phyloP scores from a whole-genome alignment of 768 basidiomycete genomes.

The Termitomyces sp. region DNA sequence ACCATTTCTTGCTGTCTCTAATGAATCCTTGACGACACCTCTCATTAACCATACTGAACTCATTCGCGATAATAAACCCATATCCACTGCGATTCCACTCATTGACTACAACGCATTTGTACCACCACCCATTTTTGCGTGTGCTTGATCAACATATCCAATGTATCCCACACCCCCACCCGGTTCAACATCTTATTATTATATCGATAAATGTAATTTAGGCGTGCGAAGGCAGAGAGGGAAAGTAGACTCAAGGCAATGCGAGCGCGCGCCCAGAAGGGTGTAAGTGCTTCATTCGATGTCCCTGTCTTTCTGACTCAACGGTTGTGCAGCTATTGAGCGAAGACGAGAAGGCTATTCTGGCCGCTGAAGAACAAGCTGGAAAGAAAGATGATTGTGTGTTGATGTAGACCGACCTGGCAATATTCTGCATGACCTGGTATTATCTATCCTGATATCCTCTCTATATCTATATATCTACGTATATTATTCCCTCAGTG shows the following conservation, averaged over 20 bases:
- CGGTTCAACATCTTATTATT: not conserved
- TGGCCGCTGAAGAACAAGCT: conserved; percentile 50
- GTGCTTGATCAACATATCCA: conserved; percentile 43
- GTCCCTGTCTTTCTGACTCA: not conserved
- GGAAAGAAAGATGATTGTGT: conserved; percentile 49
- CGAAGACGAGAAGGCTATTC: conserved; percentile 58
- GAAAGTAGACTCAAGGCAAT: conserved; percentile 69
- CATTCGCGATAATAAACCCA: conserved; percentile 22
- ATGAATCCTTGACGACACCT: conserved; percentile 4
- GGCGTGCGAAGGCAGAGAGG: conserved; percentile 72
- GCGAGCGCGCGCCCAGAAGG: conserved; percentile 71
- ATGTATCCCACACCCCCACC: conserved; percentile 20
- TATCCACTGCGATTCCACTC: conserved; percentile 30
- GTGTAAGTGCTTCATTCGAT: conserved; percentile 40
- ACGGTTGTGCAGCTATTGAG: conserved; percentile 41
- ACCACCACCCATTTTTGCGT: conserved; percentile 65
- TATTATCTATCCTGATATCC: not conserved
- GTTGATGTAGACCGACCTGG: conserved; percentile 42
- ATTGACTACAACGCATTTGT: conserved; percentile 50
- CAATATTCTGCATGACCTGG: not conserved
- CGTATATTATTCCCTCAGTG: too few species aligned
- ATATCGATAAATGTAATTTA: conserved; percentile 21
- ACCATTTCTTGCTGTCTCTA: conserved; percentile 21
- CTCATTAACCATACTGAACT: conserved; percentile 6
- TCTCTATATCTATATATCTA: not conserved